phyloP scores from a whole-genome alignment of 2,329 filamentous ascomycete genomes.

The Calonectria pteridis region DNA sequence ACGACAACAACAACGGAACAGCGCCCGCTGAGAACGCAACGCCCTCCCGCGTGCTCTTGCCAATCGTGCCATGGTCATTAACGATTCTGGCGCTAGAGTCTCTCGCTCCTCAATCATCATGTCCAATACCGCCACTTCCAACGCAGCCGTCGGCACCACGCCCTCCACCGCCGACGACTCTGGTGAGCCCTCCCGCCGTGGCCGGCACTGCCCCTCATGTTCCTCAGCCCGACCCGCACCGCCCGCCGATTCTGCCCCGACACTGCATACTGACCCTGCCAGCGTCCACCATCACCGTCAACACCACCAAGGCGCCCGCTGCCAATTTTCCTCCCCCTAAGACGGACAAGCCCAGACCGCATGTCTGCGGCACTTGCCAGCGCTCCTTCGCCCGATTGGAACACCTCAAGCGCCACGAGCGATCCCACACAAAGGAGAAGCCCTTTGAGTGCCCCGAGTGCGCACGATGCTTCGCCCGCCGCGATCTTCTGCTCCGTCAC shows the following conservation, averaged over 20 bases:
- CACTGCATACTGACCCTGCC: constrained; percentile 47
- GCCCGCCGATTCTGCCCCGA: constrained; percentile 35
- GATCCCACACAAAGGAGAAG: constrained; percentile 99
- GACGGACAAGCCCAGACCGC: constrained; percentile 96
- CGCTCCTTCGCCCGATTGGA: constrained; percentile 95
- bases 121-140: constrained; percentile 51
- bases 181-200: constrained; percentile 53
- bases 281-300: constrained; percentile 66
- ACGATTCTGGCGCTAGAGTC: constrained; percentile 53
- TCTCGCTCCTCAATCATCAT: constrained; percentile 52
- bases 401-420: constrained; percentile 96
- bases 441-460: constrained; percentile 98
- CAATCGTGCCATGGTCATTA: constrained; percentile 53
- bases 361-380: constrained; percentile 91
- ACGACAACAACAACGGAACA: constrained; percentile 12
- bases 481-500: constrained; percentile 91
- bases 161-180: constrained; percentile 52
- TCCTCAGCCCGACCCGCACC: constrained; percentile 42
- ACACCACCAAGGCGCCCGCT: constrained; percentile 58
- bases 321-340: constrained; percentile 82
- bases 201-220: constrained; percentile 51
- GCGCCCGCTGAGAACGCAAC: constrained; percentile 24
- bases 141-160: constrained; percentile 45
- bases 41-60: constrained; percentile 4
- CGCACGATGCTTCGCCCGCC: constrained; percentile 91